These are phyloP conservation scores for Cubamyces sp. DNA, from an alignment of 768 basidiomycete genomes.

Conservation along the genomic window DNA sequence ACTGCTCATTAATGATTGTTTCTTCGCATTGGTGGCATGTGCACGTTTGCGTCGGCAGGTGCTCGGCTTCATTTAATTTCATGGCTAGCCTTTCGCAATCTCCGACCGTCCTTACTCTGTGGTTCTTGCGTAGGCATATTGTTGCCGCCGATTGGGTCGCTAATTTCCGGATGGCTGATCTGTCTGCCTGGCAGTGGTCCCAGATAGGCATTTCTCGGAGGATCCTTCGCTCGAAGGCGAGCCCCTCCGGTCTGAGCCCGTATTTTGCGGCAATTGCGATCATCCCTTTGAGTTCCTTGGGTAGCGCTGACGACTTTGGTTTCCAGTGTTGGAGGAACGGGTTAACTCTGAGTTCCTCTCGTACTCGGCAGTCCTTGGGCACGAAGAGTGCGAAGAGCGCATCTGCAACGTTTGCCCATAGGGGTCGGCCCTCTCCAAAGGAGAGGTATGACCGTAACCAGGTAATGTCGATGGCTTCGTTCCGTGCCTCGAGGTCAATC, in stretches of 20 bases:
- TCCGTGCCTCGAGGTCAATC: conserved; percentile 11
- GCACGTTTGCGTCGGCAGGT: neutral
- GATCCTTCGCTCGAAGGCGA: neutral
- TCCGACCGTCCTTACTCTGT: neutral
- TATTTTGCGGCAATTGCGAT: neutral
- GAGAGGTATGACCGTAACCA: neutral
- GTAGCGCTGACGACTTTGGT: neutral
- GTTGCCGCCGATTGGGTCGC: neutral
- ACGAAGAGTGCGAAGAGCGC: conserved; percentile 1
- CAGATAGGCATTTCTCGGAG: conserved; percentile 6
- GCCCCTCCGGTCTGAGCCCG: conserved; percentile 1
- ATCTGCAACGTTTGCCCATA: conserved; percentile 12
- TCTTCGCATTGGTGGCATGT: neutral
- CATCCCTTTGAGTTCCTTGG: neutral
- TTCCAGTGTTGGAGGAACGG: conserved; percentile 17
- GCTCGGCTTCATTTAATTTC: neutral
- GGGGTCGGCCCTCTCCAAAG: neutral
- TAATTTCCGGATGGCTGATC: neutral
- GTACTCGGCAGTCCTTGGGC: neutral
- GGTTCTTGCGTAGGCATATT: neutral
- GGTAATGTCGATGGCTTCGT: conserved; percentile 1
- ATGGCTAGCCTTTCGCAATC: neutral
- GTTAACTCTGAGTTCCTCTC: neutral
- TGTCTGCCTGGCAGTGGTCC: neutral
- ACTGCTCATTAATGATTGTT: neutral